These are phyloP conservation scores for Yamadazyma aaseri DNA, from an alignment of 1,139 yeast species.

Conservation along the genomic window DNA sequence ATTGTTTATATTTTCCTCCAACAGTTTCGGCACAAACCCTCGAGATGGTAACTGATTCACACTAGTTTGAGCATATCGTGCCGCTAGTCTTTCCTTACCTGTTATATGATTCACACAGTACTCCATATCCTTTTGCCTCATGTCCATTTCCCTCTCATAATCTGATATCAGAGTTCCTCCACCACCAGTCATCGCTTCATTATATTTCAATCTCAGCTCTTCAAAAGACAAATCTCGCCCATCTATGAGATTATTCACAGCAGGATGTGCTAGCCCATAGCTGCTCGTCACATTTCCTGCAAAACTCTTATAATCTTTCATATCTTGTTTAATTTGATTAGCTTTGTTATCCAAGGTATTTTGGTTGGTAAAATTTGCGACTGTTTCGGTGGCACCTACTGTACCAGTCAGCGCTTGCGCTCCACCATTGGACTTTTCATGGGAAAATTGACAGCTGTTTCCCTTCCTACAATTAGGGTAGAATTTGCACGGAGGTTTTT, in stretches of 20 bases:
- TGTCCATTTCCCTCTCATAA: conserved; percentile 38
- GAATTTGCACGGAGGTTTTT: conserved; percentile 12
- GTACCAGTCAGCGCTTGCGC: background rate
- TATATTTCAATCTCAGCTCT: conserved; percentile 50
- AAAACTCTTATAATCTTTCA: conserved; percentile 12
- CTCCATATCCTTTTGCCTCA: conserved; percentile 48
- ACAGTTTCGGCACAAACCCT: conserved; percentile 39
- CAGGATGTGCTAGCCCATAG: conserved; percentile 27
- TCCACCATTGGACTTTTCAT: conserved; percentile 7
- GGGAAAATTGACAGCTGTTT: conserved; percentile 15
- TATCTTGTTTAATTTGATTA: conserved; percentile 14
- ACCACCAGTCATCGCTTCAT: conserved; percentile 40
- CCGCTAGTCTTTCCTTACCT: conserved; percentile 48
- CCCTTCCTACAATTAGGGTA: conserved; percentile 19
- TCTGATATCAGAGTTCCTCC: conserved; percentile 32
- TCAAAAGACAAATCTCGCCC: conserved; percentile 59
- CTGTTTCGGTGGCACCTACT: conserved; percentile 6
- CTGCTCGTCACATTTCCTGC: conserved; percentile 19
- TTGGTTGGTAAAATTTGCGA: conserved; percentile 13
- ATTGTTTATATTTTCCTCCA: conserved; percentile 23
- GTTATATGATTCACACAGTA: conserved; percentile 39
- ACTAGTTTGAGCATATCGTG: conserved; percentile 54
- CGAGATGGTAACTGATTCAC: conserved; percentile 32
- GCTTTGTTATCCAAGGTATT: conserved; percentile 12
- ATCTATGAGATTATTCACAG: conserved; percentile 37